A percentile compares a stretch with the other conserved stretches of the same genome.
Conservation (phyloP, 2,329 filamentous ascomycete genomes). For the Verticillium albo-atrum region DNA sequence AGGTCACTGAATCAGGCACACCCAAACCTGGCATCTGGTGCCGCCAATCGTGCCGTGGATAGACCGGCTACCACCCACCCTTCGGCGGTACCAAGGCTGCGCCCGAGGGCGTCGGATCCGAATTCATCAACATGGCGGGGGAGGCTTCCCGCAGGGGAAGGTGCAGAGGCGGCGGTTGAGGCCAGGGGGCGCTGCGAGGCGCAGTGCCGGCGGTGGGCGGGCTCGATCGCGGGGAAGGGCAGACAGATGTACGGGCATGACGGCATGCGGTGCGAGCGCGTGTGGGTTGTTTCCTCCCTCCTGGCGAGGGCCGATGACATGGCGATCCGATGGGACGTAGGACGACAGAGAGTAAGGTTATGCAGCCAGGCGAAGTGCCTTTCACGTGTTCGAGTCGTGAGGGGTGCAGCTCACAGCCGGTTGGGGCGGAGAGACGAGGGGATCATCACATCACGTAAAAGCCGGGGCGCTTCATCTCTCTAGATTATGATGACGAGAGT, state of each 20-base stretch:
- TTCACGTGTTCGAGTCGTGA: neutral
- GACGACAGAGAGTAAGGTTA: neutral
- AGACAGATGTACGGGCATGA: neutral
- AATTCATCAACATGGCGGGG: neutral
- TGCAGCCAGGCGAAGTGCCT: neutral
- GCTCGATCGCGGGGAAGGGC: neutral
- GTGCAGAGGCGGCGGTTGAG: neutral
- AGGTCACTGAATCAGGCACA: neutral
- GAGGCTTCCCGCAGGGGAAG: neutral
- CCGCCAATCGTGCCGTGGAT: neutral
- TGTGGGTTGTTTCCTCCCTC: neutral
- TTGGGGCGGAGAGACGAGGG: too few species aligned
- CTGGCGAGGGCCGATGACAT: neutral
- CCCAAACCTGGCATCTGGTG: neutral
- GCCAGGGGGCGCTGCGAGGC: neutral
- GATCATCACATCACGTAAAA: too few species aligned
- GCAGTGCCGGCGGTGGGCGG: neutral
- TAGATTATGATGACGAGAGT: neutral
- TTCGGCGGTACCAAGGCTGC: neutral
- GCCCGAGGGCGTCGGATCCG: neutral
- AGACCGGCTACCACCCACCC: neutral
- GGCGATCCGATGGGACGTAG: too few species aligned
- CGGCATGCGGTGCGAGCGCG: neutral
- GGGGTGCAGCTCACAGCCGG: too few species aligned
- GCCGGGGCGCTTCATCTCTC: too few species aligned